A percentile compares a stretch with the other conserved stretches of the same genome.
These are phyloP conservation scores for Cafeteria roenbergensis DNA, from an alignment of 108 stramenopile genomes.

Conservation along the genomic window DNA sequence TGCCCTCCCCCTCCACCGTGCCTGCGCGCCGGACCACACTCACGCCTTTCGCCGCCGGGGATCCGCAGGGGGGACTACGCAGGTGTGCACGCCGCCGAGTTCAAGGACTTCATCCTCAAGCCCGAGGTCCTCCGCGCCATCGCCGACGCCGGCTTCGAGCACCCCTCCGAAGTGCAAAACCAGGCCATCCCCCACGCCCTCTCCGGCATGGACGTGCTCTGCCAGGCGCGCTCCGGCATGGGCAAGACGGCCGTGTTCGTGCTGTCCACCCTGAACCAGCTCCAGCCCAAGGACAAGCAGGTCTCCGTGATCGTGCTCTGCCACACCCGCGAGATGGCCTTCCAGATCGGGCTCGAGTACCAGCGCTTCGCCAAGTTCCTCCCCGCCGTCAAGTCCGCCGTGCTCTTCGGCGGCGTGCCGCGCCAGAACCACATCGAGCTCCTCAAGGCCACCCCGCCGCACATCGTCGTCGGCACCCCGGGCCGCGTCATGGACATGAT, in stretches of 20 bases:
- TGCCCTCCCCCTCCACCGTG: too few relatives aligned
- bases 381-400: conserved; percentile 79
- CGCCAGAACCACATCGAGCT: conserved; percentile 20
- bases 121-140: conserved; percentile 95
- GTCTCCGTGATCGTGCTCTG: conserved; percentile 80
- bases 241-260: conserved; percentile 99
- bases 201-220: conserved; percentile 94
- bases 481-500: conserved; percentile 83
- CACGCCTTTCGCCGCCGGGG: too few relatives aligned
- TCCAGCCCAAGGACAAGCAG: conserved; percentile 58
- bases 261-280: conserved; percentile 87
- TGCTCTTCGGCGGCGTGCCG: conserved; percentile 89
- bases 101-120: conserved; percentile 95
- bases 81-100: conserved; percentile 92
- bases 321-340: conserved; percentile 98
- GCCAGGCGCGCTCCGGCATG: conserved; percentile 99
- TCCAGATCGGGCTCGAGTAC: conserved; percentile 98
- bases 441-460: conserved; percentile 27
- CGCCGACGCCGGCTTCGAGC: conserved; percentile 97
- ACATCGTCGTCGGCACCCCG: conserved; percentile 96
- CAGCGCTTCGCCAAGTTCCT: conserved; percentile 97
- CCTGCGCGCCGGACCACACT: too few relatives aligned
- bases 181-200: conserved; percentile 98
- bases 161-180: conserved; percentile 84
- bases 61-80: conserved; percentile 91